phyloP scores from a whole-genome alignment of 805 yeast genomes.

The Aciculoconidium aculeatum region DNA sequence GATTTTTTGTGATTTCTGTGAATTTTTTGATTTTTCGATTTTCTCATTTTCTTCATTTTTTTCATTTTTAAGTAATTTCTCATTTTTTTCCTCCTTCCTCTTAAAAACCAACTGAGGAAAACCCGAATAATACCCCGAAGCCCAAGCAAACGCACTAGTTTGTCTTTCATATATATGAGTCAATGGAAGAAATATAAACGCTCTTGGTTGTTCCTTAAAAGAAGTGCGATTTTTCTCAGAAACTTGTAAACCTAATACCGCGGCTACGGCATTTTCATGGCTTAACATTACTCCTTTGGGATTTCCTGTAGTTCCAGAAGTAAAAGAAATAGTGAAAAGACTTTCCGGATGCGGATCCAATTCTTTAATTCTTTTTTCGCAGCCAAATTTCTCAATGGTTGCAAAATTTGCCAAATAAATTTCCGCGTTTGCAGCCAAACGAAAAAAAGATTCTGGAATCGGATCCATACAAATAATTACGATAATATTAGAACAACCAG shows the following conservation, averaged over 20 bases:
- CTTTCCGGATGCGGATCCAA: conserved; percentile 46
- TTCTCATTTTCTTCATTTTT: too few relatives aligned
- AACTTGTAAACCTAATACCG: conserved; percentile 26
- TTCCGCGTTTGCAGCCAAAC: too few relatives aligned
- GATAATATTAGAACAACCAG: conserved; percentile 16
- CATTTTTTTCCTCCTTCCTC: too few relatives aligned
- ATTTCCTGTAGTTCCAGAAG: conserved; percentile 69
- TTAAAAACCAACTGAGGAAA: conserved; percentile 34
- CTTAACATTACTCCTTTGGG: conserved; percentile 66
- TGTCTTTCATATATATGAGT: conserved; percentile 56
- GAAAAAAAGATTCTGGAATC: too few relatives aligned
- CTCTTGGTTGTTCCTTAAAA: conserved; percentile 6
- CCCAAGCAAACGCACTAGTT: conserved; percentile 37
- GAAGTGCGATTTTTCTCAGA: conserved; percentile 4
- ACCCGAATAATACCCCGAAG: conserved; percentile 46
- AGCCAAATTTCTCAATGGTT: conserved; percentile 27
- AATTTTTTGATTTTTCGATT: too few relatives aligned
- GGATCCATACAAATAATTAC: conserved; percentile 25
- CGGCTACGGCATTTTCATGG: conserved; percentile 47
- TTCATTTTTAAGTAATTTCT: too few relatives aligned
- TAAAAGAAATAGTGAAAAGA: conserved; percentile 57
- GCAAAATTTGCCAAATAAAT: conserved; percentile 30
- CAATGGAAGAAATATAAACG: conserved; percentile 42
- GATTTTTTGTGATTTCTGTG: too few relatives aligned
- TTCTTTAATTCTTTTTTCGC: conserved; percentile 21